Evolutionary conservation across 257 asterid genomes (phyloP).

Genomic region (Linaria vulgaris): DNA sequence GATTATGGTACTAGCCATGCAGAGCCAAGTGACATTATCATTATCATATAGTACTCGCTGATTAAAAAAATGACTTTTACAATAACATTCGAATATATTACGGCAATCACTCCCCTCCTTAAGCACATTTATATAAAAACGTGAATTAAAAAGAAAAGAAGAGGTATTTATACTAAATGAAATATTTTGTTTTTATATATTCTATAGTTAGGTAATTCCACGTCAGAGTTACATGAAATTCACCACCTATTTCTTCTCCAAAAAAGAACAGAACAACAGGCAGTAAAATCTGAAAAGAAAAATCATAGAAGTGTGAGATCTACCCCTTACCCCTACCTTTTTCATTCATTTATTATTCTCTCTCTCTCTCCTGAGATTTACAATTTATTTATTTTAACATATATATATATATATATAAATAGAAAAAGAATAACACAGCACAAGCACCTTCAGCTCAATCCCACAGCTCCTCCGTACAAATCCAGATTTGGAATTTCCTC

Average conservation of each 20-base stretch:
- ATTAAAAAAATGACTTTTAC: too few species aligned
- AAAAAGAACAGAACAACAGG: background rate
- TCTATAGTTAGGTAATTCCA: background rate
- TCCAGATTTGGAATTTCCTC: too few species aligned
- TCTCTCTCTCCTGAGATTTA: constrained; percentile 15
- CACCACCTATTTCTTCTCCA: constrained; percentile 11
- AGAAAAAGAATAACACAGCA: background rate
- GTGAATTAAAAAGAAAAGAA: too few species aligned
- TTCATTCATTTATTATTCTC: constrained; percentile 5
- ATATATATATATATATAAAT: background rate
- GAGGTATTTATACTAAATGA: too few species aligned
- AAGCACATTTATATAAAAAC: too few species aligned
- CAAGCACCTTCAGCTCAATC: constrained; percentile 26
- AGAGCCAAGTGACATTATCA: too few species aligned
- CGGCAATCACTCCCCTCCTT: too few species aligned
- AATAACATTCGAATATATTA: too few species aligned
- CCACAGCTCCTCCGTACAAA: constrained; percentile 19
- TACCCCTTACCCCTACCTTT: constrained; percentile 20
- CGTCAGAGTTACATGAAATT: background rate
- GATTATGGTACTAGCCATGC: too few species aligned
- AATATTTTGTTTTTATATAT: too few species aligned
- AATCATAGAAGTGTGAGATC: constrained; percentile 32
- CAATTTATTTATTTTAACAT: constrained; percentile 10
- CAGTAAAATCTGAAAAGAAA: constrained; percentile 21
- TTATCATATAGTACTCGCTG: too few species aligned